Percentiles rank a stretch among this genome's conserved stretches.
Conservation (phyloP, 2,329 filamentous ascomycete genomes). For the Xylariales sp. region DNA sequence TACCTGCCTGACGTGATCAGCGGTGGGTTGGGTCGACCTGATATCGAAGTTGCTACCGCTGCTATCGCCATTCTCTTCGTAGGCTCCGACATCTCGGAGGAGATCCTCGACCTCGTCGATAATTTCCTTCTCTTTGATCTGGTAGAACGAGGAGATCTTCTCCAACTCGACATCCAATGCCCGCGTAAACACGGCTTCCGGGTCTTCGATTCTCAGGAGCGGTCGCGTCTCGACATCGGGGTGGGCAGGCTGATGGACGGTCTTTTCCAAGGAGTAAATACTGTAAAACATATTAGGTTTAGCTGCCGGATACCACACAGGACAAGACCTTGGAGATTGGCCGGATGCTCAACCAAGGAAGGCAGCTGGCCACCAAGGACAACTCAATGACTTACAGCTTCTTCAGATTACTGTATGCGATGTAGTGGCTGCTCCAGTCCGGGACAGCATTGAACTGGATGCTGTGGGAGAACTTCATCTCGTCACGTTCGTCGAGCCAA, state of each 20-base stretch:
- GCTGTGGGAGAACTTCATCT: slow-evolving; percentile 99
- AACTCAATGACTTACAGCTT: slow-evolving; percentile 84
- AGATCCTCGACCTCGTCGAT: slow-evolving; percentile 74
- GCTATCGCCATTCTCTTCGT: slow-evolving; percentile 55
- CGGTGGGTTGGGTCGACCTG: slow-evolving; percentile 11
- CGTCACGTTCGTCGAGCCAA: slow-evolving; percentile 69
- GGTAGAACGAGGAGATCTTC: slow-evolving; percentile 90
- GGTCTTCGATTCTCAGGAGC: slow-evolving; percentile 68
- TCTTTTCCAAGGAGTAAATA: slow-evolving; percentile 93
- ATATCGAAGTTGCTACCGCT: slow-evolving; percentile 28
- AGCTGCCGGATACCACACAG: neutral
- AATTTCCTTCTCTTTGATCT: slow-evolving; percentile 83
- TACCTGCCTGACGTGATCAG: slow-evolving; percentile 35
- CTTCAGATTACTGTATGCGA: slow-evolving; percentile 97
- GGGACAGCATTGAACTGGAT: slow-evolving; percentile 99
- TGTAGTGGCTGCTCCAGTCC: slow-evolving; percentile 98
- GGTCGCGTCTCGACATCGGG: slow-evolving; percentile 81
- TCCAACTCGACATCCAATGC: slow-evolving; percentile 86
- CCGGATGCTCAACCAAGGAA: no score
- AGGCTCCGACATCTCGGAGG: slow-evolving; percentile 67
- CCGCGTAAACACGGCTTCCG: slow-evolving; percentile 76
- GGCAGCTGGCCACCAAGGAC: no score
- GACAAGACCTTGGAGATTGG: neutral
- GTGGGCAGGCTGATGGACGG: slow-evolving; percentile 57
- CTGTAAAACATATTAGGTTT: slow-evolving; percentile 36